These are phyloP conservation scores for Arthrobotrys megalospora DNA, from an alignment of 2,329 filamentous ascomycete genomes.

Conservation along the genomic window DNA sequence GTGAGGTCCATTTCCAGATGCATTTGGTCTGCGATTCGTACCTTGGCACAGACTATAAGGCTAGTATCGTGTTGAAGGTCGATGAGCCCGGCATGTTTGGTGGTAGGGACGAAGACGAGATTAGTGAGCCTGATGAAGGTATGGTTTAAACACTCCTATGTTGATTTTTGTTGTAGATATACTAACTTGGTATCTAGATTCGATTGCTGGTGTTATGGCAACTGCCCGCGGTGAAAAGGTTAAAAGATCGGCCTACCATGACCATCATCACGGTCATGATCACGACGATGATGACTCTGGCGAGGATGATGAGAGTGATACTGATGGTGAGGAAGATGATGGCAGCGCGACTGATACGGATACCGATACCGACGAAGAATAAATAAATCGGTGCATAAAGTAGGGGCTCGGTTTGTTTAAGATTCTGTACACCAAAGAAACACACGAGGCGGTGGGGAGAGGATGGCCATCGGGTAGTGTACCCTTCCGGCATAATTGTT, in stretches of 20 bases:
- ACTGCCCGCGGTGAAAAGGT: conserved; percentile 80
- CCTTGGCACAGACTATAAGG: conserved; percentile 91
- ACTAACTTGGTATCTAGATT: conserved; percentile 74
- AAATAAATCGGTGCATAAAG: conserved; percentile 57
- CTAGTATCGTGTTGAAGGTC: conserved; percentile 89
- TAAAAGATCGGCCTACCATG: conserved; percentile 72
- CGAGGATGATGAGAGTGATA: conserved; percentile 84
- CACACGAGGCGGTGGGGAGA: conserved; percentile 65
- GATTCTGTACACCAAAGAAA: conserved; percentile 67
- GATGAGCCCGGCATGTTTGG: conserved; percentile 87
- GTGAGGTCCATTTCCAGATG: conserved; percentile 95
- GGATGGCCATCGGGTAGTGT: conserved; percentile 48
- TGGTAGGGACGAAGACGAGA: conserved; percentile 88
- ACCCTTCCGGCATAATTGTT: conserved; percentile 23
- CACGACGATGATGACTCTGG: conserved; percentile 70
- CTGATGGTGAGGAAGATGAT: conserved; percentile 75
- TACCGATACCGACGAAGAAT: conserved; percentile 73
- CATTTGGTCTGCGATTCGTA: conserved; percentile 96
- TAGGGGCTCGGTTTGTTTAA: conserved; percentile 32
- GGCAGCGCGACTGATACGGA: conserved; percentile 75
- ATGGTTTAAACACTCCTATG: conserved; percentile 68
- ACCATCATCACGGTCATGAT: conserved; percentile 75
- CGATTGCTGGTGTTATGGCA: conserved; percentile 90
- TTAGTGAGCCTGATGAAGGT: conserved; percentile 98
- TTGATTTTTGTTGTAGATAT: conserved; percentile 14